Conservation (phyloP, 169 alveolate genomes). For the Babesia ovis region DNA sequence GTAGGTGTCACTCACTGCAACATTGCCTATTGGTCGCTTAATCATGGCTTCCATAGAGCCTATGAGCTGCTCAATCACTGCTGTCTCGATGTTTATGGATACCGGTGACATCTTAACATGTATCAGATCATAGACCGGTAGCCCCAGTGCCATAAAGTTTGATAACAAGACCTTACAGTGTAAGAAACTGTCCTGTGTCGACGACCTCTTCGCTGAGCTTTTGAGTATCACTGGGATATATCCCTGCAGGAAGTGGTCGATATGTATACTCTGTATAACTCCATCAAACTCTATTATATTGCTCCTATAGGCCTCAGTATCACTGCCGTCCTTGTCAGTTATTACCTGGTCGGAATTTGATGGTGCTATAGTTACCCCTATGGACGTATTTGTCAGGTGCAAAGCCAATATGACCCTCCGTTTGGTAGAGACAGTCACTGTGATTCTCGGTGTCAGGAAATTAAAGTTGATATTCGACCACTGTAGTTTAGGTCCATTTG, state of each 20-base stretch:
- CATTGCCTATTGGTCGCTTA: constrained; percentile 47
- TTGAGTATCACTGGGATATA: constrained; percentile 87
- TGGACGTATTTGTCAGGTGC: constrained; percentile 63
- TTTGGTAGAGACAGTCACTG: constrained; percentile 72
- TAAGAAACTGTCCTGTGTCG: constrained; percentile 69
- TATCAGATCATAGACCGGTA: constrained; percentile 80
- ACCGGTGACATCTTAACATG: constrained; percentile 79
- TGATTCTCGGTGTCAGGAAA: constrained; percentile 70
- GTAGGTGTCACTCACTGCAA: neutral
- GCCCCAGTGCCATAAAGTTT: constrained; percentile 27
- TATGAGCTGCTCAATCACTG: constrained; percentile 85
- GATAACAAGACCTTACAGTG: constrained; percentile 47
- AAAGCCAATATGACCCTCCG: constrained; percentile 73
- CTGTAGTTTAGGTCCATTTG: constrained; percentile 14
- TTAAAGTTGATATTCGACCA: constrained; percentile 66
- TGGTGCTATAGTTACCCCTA: constrained; percentile 57
- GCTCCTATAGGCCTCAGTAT: constrained; percentile 19
- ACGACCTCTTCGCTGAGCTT: constrained; percentile 73
- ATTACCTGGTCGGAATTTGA: constrained; percentile 41
- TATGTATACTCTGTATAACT: constrained; percentile 73
- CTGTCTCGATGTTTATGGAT: constrained; percentile 83
- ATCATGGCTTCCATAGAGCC: constrained; percentile 79
- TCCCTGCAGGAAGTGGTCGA: constrained; percentile 88
- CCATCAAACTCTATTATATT: constrained; percentile 59
- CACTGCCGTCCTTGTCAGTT: constrained; percentile 34